Evolutionary conservation across 2,329 filamentous ascomycete genomes (phyloP).

Genomic region (Emergomyces orientalis): DNA sequence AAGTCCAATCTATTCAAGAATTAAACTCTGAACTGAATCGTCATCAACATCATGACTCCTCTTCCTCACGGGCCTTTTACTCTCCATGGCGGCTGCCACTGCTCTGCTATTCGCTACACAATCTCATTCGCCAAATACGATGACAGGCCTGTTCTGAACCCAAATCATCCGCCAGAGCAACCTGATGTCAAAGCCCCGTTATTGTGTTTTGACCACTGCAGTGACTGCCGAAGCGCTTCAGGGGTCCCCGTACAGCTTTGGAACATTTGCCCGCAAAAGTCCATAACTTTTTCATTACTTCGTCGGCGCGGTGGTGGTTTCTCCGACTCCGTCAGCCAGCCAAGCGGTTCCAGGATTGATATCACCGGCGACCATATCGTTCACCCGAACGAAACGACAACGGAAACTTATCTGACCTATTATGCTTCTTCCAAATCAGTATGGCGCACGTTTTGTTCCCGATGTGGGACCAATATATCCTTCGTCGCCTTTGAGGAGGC

Average conservation of each 20-base stretch:
- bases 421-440: conserved; percentile 11
- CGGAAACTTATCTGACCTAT: conserved; percentile 6
- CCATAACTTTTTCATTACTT: conserved; percentile 7
- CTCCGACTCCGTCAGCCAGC: not conserved
- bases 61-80: conserved; percentile 13
- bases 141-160: conserved; percentile 11
- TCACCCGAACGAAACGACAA: not conserved
- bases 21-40: not conserved
- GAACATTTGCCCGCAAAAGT: conserved; percentile 21
- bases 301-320: not conserved
- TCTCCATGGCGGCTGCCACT: conserved; percentile 24
- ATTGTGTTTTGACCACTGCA: conserved; percentile 20
- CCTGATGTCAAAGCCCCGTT: conserved; percentile 11
- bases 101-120: conserved; percentile 22
- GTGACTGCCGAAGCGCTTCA: conserved; percentile 18
- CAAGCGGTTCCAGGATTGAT: not conserved
- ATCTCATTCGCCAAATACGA: conserved; percentile 19
- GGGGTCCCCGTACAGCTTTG: conserved; percentile 21
- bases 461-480: conserved; percentile 23
- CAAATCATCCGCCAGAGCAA: not conserved
- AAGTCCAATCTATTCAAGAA: not conserved
- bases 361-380: not conserved
- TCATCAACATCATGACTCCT: not conserved
- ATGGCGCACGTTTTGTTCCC: conserved; percentile 22
- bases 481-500: conserved; percentile 11